Evolutionary conservation across 495 filamentous ascomycete genomes (phyloP), one percentile per base, ranked within the genome.

Genomic region (Tuber calosporum): DNA sequence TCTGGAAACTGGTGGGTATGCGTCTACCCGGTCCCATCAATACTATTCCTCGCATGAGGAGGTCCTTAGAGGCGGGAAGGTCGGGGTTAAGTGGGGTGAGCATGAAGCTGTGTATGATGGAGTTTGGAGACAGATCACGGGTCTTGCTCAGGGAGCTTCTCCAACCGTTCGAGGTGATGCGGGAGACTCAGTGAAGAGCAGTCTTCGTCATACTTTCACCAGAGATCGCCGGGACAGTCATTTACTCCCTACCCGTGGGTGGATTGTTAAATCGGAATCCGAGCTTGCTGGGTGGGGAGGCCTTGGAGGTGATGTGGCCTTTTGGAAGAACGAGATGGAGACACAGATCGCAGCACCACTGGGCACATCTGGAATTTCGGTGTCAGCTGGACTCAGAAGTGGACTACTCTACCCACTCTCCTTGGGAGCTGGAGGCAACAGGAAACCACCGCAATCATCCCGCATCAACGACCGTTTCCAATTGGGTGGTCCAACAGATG

Each of bases 31-130:
- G 19, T 95, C 92, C 4, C 87, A 92, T 74, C 97, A 97, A 80
- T 86, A 88, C 20, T 97, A 92, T 90, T 92, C 95, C 4, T 94
- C 91, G 73, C 94, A 99, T 79, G 94, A 97, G 75, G 96, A 98
- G 83, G 88, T 89, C 1, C 82, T 94, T n/a, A 92, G 89, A 76
- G 93, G 93, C 34, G 93, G 87, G 13, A 90, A 88, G 82, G 85
- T 91, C 13, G 93, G 91, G 72, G 82, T 97, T 34, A 87, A 87
- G 67, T 98, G 91, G 89, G 77, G 72, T 41, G 45, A 69, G 5
- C 91, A 96, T 80, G 89, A 95, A 74, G 71, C 97, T 71, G 87
- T 87, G 58, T 96, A 97, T 83, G 90, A 89, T 36, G 89, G 89
- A 26, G 84, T 90, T 45, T 97, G 95, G 94, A 87, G 96, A 77